Percentiles rank a stretch among this genome's conserved stretches.
Conservation (phyloP, 2,329 filamentous ascomycete genomes). For the Nothophaeocryptopus gaeumannii region DNA sequence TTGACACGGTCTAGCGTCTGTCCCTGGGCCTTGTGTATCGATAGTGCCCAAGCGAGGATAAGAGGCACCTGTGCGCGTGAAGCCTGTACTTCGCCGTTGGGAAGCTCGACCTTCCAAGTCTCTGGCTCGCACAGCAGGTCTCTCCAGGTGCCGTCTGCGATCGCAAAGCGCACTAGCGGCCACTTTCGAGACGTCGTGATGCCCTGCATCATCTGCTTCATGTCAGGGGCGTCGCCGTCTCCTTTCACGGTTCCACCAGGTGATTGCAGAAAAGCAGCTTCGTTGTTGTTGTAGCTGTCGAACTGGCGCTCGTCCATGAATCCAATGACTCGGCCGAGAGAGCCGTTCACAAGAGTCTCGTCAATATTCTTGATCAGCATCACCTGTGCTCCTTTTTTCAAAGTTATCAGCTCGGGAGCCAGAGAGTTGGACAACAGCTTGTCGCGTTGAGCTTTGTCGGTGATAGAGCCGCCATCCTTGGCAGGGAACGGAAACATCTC, state of each 20-base stretch:
- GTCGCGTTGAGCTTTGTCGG: constrained; percentile 66
- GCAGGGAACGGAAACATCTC: constrained; percentile 68
- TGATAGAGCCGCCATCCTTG: constrained; percentile 66
- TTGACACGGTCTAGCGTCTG: constrained; percentile 92
- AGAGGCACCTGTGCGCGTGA: constrained; percentile 73
- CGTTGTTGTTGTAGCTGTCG: constrained; percentile 33
- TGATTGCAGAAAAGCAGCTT: constrained; percentile 23
- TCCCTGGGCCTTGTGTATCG: constrained; percentile 96
- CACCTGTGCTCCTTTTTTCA: constrained; percentile 92
- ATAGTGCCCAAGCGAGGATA: constrained; percentile 93
- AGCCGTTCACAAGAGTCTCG: constrained; percentile 88
- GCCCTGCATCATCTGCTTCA: constrained; percentile 54
- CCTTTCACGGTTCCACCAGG: constrained; percentile 34
- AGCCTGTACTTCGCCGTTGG: constrained; percentile 89
- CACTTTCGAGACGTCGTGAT: constrained; percentile 58
- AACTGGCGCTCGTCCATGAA: constrained; percentile 68
- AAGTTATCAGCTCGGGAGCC: constrained; percentile 73
- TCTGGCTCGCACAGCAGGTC: constrained; percentile 81
- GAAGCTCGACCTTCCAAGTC: constrained; percentile 95
- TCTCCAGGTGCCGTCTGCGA: constrained; percentile 72
- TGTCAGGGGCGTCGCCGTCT: constrained; percentile 24
- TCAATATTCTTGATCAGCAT: constrained; percentile 99
- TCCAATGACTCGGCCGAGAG: constrained; percentile 76
- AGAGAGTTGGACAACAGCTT: constrained; percentile 86
- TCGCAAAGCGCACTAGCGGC: constrained; percentile 80